A percentile compares a stretch with the other conserved stretches of the same genome.
Evolutionary conservation across 2,329 filamentous ascomycete species (phyloP).

Genomic region (Chaetomiaceae sp.): DNA sequence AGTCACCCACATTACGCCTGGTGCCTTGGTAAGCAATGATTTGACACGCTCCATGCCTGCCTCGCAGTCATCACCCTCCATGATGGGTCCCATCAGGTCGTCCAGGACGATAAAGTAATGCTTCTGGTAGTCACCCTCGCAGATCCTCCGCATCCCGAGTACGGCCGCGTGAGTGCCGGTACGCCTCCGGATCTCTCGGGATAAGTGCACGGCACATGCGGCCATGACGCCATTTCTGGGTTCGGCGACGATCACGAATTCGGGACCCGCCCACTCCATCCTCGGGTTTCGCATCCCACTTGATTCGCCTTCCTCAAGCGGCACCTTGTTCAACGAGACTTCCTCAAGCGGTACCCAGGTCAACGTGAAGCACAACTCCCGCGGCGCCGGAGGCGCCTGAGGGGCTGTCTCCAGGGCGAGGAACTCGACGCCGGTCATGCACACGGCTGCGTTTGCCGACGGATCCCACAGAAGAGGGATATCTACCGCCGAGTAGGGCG

Average conservation of each 20-base stretch:
- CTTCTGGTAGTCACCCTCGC: too few species aligned
- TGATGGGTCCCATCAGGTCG: too few species aligned
- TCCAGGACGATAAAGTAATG: slow-evolving; percentile 27
- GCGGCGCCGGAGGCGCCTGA: slow-evolving; percentile 6
- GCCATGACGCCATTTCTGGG: background rate
- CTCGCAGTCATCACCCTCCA: too few species aligned
- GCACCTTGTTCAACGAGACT: too few species aligned
- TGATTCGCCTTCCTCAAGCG: too few species aligned
- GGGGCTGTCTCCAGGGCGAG: slow-evolving; percentile 16
- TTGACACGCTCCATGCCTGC: slow-evolving; percentile 22
- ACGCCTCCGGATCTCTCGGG: slow-evolving; percentile 9
- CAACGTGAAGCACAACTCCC: slow-evolving; percentile 28
- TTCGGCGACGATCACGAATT: slow-evolving; percentile 18
- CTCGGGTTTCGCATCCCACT: too few species aligned
- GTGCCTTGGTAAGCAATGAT: slow-evolving; percentile 21
- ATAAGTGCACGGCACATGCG: slow-evolving; percentile 11
- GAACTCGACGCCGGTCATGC: slow-evolving; percentile 24
- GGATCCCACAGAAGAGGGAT: slow-evolving; percentile 7
- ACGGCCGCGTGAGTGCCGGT: too few species aligned
- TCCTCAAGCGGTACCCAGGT: slow-evolving; percentile 22
- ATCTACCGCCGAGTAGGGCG: slow-evolving; percentile 25
- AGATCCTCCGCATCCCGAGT: too few species aligned
- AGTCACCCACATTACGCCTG: slow-evolving; percentile 36
- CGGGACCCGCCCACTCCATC: too few species aligned
- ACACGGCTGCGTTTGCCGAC: slow-evolving; percentile 17